Base-by-base conservation (phyloP, 306 rosid genomes). In the Herpetospermum pedunculosum region DNA sequence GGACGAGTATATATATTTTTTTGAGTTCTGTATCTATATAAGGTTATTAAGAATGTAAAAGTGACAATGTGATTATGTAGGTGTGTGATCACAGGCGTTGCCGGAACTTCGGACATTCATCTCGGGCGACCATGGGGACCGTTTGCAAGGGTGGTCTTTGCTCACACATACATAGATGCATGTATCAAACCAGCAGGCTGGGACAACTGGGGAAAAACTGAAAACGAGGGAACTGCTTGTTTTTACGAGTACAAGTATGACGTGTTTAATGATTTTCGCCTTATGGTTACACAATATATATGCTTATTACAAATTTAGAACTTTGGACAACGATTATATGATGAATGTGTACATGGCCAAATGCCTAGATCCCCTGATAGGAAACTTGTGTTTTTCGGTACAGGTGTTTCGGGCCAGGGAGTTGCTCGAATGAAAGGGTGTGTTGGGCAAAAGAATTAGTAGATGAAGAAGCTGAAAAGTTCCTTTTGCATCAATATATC, bases 111-210 rank as follows among this genome's bases (percentile, higher is more conserved):
- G 60, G 88, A 84, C 50, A 34, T 86, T 67, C 77, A 81, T 76
- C 90, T 92, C 8, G 98, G 98, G 69, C 77, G 98, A 48, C 98
- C 98, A 9, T 92, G 98, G 98, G 96, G 97, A 72, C 93, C 97
- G 63, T 92, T 80, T 77, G 98, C 89, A 74, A 87, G 98, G 83
- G 98, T 92, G 46, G 79, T 92, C 41, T 92, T 80, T 87, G 98
- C 96, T 11, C 80, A 78, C 81, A 90, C 92, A 41, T 86, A 79
- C 41, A 87, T 92, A 85, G 98, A 90, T 83, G 85, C 60, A 37
- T 90, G 97, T 76, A 70, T 92, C 80, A 87, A 77, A 59, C 89
- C 72, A 76, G 80, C 6, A 5, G 98, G 98, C 13, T 90, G 98
- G 98, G 60, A 90, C 71, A 86, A 92, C 79, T 92, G 98, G 98